A percentile compares a stretch with the other conserved stretches of the same genome.
These are phyloP conservation scores for Volvariella volvacea DNA, from an alignment of 1,284 basidiomycete species.

Conservation along the genomic window DNA sequence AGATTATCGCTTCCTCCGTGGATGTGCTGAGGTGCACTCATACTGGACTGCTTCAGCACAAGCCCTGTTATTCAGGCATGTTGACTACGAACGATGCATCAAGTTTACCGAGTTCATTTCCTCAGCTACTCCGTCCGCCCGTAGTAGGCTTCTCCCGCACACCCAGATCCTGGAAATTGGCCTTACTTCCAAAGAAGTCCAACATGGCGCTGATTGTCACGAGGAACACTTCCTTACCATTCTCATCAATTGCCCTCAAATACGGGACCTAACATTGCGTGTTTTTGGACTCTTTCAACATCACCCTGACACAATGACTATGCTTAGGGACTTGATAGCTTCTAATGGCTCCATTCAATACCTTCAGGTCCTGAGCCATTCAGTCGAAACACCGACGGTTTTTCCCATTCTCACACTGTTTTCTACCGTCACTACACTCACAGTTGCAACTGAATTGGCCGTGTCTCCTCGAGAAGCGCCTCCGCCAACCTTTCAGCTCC, in stretches of 20 bases:
- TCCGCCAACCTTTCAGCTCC: slow-evolving; percentile 10
- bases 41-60: slow-evolving; percentile 35
- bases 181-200: slow-evolving; percentile 1
- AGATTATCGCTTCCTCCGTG: slow-evolving; percentile 25
- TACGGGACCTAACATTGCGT: slow-evolving; percentile 5
- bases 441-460: slow-evolving; percentile 31
- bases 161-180: slow-evolving; percentile 6
- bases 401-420: slow-evolving; percentile 37
- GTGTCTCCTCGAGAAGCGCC: slow-evolving; percentile 20
- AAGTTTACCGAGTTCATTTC: slow-evolving; percentile 6
- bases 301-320: neutral
- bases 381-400: slow-evolving; percentile 37
- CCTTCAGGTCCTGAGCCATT: slow-evolving; percentile 27
- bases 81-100: slow-evolving; percentile 12
- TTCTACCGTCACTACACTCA: slow-evolving; percentile 31
- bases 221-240: neutral
- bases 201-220: neutral
- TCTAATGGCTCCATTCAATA: slow-evolving; percentile 23
- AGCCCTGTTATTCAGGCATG: slow-evolving; percentile 30
- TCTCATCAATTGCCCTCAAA: neutral
- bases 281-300: slow-evolving; percentile 15
- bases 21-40: slow-evolving; percentile 28
- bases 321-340: slow-evolving; percentile 9
- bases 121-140: slow-evolving; percentile 1
- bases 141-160: slow-evolving; percentile 7